Base-by-base conservation (phyloP, 202 grass and related monocot genomes). In the Sporobolus alterniflorus region DNA sequence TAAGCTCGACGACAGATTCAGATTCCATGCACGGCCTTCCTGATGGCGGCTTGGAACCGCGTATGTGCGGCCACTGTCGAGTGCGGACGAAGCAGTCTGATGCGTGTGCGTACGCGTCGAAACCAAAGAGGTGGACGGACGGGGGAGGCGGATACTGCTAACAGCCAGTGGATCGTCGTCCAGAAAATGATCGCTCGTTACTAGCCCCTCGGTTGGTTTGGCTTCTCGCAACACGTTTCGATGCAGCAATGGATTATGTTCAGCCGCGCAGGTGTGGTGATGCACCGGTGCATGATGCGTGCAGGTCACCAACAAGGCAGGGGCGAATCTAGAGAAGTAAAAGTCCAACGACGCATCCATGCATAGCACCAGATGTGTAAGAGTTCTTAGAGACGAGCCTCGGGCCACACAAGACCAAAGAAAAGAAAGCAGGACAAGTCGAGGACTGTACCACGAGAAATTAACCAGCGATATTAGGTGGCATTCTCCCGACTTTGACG, bases 1-100 rank as follows among this genome's bases (percentile, higher is more conserved):
- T 50, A n/a, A 39, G 70, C 67, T 71, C 15, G 70, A 80, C n/a
- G n/a, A n/a, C n/a, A n/a, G n/a, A n/a, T n/a, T n/a, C 25, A 47
- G 44, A 81, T 77, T 85, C 54, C 24, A 48, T 4, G 42, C 68
- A 84, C 11, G 55, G 54, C 34, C 1, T 34, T 26, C 36, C 50
- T 46, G 83, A 79, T 56, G 21, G 25, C 29, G 33, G 46, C 54
- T 55, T 7, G 29, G 48, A 67, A 40, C 32, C n/a, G 9, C 1
- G 32, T 16, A 26, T 55, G 57, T 63, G 39, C 29, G 54, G 46
- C 54, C 41, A 10, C 75, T 56, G 33, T 56, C 15, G 17, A 46
- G 31, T 79, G 34, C 41, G 11, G 56, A 79, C 25, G 9, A 72
- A 72, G 56, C 34, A 47, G 56, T 34, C 49, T 20, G 46, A 74